Evolutionary conservation across 148 eudicot species (phyloP), one percentile per base, ranked within the genome.

Genomic region (Dianthus caryophyllus): DNA sequence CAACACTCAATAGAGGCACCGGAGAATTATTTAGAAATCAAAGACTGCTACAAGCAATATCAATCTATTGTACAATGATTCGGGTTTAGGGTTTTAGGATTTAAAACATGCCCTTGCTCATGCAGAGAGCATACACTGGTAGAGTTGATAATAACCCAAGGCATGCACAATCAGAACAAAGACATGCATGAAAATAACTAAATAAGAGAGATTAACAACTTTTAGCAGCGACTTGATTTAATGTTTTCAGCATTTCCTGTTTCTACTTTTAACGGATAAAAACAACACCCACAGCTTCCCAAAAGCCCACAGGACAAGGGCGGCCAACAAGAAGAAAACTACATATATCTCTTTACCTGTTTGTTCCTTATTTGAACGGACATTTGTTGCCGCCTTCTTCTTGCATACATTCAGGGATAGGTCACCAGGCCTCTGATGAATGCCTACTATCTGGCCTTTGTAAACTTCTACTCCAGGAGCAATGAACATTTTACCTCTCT

Each of bases 371-470:
- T 93, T 93, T 69, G 98, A 93, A 66, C 96, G 95, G 21, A 93
- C 84, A 47, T 93, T 93, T 55, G 98, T 93, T 14, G 98, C 98
- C 55, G 96, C 95, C 80, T 93, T 93, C 76, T 84, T 93, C 87
- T 93, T 93, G 85, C 98, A 93, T 18, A 93, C 98, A 56, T 93
- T 93, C 66, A 93, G 73, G 58, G 91, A 65, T 14, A 93, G 71
- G 80, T 93, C 98, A 49, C 96, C 95, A 36, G 96, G 83, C 61
- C 98, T 88, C 73, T 93, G 98, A 78, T 93, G 86, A 66, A 93
- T 93, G 61, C 98, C 98, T 61, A 93, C 87, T 39, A 93, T 89
- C 75, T 89, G 96, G 44, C 98, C 98, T 85, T 89, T 93, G 77
- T 93, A 93, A 44, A 93, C 90, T 3, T 93, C 96, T 8, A 64